phyloP scores from a whole-genome alignment of 2,329 filamentous ascomycete genomes.

The Pezicula carpinea region DNA sequence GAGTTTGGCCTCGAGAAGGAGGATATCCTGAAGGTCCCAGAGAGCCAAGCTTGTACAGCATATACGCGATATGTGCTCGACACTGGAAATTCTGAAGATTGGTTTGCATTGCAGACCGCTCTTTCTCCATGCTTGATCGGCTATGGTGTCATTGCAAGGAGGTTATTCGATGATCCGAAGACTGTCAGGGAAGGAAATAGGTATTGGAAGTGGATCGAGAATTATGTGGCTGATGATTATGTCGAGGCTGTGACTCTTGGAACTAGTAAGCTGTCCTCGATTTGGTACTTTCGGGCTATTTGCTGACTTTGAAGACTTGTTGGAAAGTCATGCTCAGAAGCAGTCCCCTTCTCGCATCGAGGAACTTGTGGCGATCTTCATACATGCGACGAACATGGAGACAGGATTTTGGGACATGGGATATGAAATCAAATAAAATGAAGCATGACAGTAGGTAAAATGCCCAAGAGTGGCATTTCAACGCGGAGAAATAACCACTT shows the following conservation, averaged over 20 bases:
- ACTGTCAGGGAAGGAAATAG: constrained; percentile 58
- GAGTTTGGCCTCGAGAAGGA: constrained; percentile 68
- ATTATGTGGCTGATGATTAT: constrained; percentile 78
- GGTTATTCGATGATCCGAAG: constrained; percentile 56
- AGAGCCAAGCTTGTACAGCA: constrained; percentile 70
- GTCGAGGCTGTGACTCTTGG: constrained; percentile 63
- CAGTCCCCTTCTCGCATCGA: constrained; percentile 72
- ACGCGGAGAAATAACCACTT: no score
- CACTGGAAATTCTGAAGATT: constrained; percentile 80
- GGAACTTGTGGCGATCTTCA: constrained; percentile 75
- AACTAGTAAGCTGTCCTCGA: constrained; percentile 46
- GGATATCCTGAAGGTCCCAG: constrained; percentile 65
- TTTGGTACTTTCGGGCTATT: neutral
- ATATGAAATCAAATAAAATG: constrained; percentile 24
- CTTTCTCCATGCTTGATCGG: constrained; percentile 83
- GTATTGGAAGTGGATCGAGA: constrained; percentile 87
- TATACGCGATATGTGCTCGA: constrained; percentile 72
- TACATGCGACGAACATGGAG: constrained; percentile 75
- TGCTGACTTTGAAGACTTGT: constrained; percentile 46
- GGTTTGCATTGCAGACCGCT: constrained; percentile 76
- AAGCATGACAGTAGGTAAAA: neutral
- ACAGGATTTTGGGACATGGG: constrained; percentile 70
- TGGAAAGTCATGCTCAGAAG: constrained; percentile 66
- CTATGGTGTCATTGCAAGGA: constrained; percentile 70
- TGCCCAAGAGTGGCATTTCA: no score